Base-by-base conservation (phyloP, 2,329 filamentous ascomycete species). In the Aureobasidium sp. region DNA sequence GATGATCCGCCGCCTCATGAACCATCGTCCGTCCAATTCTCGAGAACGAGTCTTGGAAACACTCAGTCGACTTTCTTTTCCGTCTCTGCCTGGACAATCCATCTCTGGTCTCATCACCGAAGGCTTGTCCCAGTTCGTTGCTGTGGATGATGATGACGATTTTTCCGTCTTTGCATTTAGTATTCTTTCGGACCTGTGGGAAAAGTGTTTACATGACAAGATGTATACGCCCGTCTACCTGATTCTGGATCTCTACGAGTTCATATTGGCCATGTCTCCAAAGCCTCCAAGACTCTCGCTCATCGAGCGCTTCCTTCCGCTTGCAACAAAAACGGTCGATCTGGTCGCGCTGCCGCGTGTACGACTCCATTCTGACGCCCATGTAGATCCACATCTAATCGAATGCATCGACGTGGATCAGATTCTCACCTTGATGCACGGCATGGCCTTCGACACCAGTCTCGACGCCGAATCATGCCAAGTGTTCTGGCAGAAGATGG, bases 21-120 rank as follows among this genome's bases (percentile, higher is more conserved):
- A 87, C 64, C 85, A 90, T 66, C 80, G 80, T 9, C 77, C 80
- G 17, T 76, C 78, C 0, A 79, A 79, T 49, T 78, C 79, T 17
- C 80, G 83, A 45, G 80, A 85, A 2, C 80, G 87, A 17, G 86
- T 85, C 0, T 82, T 93, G 49, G 88, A 93, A 67, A 79, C 82
- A 1, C 77, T 93, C 17, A 81, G 86, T 8, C 83, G 82, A 51
- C 84, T 86, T 71, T 72, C 78, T 4, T 86, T 90, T 59, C 86
- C 87, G 1, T 88, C 88, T 0, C 77, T 84, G n/a, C 80, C 82
- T 1, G 72, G 75, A 0, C 80, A 80, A 49, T 87, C 85, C 0
- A 78, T 92, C 7, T 84, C 88, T 0, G 84, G 88, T 3, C 78
- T 86, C 25, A 82, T 92, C 34, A 82, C 90, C 59, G 84, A 89